Percentiles rank a stretch among this genome's conserved stretches.
Conservation (phyloP, 345 rosid genomes). For the Syzygium oleosum region DNA sequence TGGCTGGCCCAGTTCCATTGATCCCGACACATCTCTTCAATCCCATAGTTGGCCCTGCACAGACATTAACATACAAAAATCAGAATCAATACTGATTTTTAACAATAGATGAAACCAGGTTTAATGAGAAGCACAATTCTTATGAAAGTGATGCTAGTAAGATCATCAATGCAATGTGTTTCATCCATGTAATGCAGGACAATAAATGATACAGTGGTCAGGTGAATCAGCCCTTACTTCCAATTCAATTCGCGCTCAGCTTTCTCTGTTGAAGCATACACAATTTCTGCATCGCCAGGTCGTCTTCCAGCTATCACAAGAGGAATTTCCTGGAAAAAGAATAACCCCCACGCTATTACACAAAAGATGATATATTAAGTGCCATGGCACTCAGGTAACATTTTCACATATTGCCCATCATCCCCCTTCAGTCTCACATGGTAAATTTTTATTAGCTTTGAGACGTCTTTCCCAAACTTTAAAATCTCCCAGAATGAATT, state of each 20-base stretch:
- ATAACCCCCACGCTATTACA: not conserved
- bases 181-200: not conserved
- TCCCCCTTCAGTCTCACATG: not conserved
- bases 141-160: not conserved
- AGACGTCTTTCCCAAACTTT: not conserved
- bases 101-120: not conserved
- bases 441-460: not conserved
- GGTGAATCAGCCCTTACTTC: slow-evolving; percentile 51
- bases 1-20: slow-evolving; percentile 96
- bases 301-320: slow-evolving; percentile 63
- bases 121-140: not conserved
- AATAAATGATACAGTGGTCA: not conserved
- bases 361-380: not conserved
- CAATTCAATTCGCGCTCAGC: slow-evolving; percentile 76
- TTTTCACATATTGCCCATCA: not conserved
- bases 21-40: slow-evolving; percentile 93
- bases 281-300: slow-evolving; percentile 80
- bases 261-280: slow-evolving; percentile 80
- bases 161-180: not conserved
- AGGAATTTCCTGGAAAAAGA: slow-evolving; percentile 60
- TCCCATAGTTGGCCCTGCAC: slow-evolving; percentile 71
- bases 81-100: not conserved
- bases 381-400: not conserved
- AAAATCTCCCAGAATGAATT: not conserved
- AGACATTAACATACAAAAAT: not conserved